Conservation (phyloP, 2,329 filamentous ascomycete genomes). For the Penicillium sp. region DNA sequence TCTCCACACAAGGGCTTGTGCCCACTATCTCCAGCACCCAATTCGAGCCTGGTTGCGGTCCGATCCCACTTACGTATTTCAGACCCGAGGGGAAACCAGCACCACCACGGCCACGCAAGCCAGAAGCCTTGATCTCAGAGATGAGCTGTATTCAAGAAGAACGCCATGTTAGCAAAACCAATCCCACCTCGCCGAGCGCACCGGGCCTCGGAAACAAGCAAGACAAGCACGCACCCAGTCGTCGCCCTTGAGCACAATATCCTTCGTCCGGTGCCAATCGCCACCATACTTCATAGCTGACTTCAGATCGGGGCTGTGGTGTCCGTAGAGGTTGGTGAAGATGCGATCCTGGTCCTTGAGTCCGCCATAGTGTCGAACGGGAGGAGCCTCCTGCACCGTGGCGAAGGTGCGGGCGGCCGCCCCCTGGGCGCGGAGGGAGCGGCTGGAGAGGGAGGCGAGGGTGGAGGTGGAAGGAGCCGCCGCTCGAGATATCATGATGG, state of each 20-base stretch:
- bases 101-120: conserved; percentile 91
- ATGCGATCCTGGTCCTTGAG: conserved; percentile 97
- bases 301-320: conserved; percentile 87
- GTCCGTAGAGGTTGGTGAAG: conserved; percentile 97
- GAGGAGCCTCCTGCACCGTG: conserved; percentile 69
- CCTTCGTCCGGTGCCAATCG: conserved; percentile 99
- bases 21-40: not conserved
- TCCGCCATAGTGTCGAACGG: conserved; percentile 74
- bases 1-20: not conserved
- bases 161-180: conserved; percentile 26
- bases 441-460: conserved; percentile 44
- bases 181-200: conserved; percentile 4
- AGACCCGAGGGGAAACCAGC: conserved; percentile 96
- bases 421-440: conserved; percentile 44
- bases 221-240: conserved; percentile 67
- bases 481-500: conserved; percentile 51
- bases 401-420: conserved; percentile 68
- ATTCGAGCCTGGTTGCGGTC: conserved; percentile 1
- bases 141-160: conserved; percentile 68
- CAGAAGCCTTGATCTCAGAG: conserved; percentile 93
- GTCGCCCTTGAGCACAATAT: conserved; percentile 94
- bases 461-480: conserved; percentile 47
- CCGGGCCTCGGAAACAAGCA: conserved; percentile 5
- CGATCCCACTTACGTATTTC: conserved; percentile 82
- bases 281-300: conserved; percentile 96